Evolutionary conservation across 2,329 filamentous ascomycete species (phyloP).

Genomic region (Penicillium sclerotigenum): DNA sequence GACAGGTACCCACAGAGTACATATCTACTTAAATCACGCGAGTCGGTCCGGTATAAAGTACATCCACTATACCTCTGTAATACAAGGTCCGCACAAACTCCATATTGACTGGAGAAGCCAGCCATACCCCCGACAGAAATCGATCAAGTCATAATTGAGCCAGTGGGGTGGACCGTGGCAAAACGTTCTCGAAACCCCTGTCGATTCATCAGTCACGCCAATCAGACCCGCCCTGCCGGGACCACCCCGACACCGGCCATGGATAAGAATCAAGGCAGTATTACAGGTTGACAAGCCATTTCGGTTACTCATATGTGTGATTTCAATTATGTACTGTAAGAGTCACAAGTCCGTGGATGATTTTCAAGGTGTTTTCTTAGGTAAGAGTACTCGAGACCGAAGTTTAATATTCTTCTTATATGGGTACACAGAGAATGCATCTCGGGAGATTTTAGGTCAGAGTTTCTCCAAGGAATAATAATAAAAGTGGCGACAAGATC

Average conservation of each 20-base stretch:
- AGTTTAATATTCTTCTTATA: not conserved
- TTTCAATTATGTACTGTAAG: slow-evolving; percentile 9
- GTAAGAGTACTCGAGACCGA: not conserved
- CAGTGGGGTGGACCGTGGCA: slow-evolving; percentile 33
- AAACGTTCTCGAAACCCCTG: slow-evolving; percentile 30
- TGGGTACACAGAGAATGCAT: not conserved
- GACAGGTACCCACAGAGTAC: slow-evolving; percentile 1
- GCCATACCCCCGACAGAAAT: slow-evolving; percentile 14
- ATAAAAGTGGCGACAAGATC: slow-evolving; percentile 25
- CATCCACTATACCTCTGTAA: not conserved
- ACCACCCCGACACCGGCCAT: slow-evolving; percentile 29
- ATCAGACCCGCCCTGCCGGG: not conserved
- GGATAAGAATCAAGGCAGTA: slow-evolving; percentile 13
- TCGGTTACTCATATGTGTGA: slow-evolving; percentile 7
- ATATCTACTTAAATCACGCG: not conserved
- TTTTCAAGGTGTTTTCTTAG: not conserved
- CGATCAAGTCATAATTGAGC: slow-evolving; percentile 12
- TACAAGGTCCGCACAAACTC: slow-evolving; percentile 10
- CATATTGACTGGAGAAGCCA: slow-evolving; percentile 18
- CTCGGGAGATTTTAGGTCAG: slow-evolving; percentile 10
- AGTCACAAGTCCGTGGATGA: not conserved
- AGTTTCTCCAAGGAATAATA: slow-evolving; percentile 14
- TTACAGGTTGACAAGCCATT: slow-evolving; percentile 11
- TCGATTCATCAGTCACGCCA: slow-evolving; percentile 11
- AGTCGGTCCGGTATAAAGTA: not conserved